Conservation (phyloP, 2,329 filamentous ascomycete genomes). For the Mycocentrospora acerina region DNA sequence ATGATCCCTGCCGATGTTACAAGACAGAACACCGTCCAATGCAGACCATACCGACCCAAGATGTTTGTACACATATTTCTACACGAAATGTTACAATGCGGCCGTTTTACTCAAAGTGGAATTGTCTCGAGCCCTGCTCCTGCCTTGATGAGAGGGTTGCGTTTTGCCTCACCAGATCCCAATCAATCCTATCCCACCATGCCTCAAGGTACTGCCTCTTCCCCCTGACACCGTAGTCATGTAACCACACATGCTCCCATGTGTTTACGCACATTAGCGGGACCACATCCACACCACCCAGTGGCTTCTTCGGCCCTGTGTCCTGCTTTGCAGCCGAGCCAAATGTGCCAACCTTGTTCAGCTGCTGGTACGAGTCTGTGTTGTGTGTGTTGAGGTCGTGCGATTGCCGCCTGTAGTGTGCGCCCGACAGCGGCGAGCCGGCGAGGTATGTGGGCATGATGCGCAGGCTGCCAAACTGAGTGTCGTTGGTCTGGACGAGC, state of each 20-base stretch:
- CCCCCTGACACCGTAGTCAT: conserved; percentile 74
- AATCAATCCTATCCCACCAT: conserved; percentile 91
- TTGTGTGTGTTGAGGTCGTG: conserved; percentile 68
- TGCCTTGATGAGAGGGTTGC: conserved; percentile 8
- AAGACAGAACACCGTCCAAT: conserved; percentile 9
- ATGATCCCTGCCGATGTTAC: no score
- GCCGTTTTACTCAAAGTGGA: conserved; percentile 6
- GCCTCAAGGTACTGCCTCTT: conserved; percentile 74
- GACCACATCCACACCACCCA: conserved; percentile 67
- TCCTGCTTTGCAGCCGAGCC: conserved; percentile 33
- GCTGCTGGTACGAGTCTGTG: conserved; percentile 23
- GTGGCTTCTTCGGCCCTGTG: conserved; percentile 49
- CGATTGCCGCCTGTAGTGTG: conserved; percentile 73
- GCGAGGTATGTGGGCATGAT: conserved; percentile 89
- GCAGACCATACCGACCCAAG: conserved; percentile 3
- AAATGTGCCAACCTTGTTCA: conserved; percentile 45
- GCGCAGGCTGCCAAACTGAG: conserved; percentile 55
- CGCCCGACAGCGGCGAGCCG: conserved; percentile 81
- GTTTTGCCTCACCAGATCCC: conserved; percentile 64
- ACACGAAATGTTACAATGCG: conserved; percentile 3
- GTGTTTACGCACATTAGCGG: conserved; percentile 91
- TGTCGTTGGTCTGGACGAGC: conserved; percentile 65
- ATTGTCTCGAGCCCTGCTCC: conserved; percentile 5
- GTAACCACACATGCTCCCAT: conserved; percentile 92
- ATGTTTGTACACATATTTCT: conserved; percentile 17